These are phyloP conservation scores for Boeremia exigua DNA, from an alignment of 2,329 filamentous ascomycete genomes.

Conservation along the genomic window DNA sequence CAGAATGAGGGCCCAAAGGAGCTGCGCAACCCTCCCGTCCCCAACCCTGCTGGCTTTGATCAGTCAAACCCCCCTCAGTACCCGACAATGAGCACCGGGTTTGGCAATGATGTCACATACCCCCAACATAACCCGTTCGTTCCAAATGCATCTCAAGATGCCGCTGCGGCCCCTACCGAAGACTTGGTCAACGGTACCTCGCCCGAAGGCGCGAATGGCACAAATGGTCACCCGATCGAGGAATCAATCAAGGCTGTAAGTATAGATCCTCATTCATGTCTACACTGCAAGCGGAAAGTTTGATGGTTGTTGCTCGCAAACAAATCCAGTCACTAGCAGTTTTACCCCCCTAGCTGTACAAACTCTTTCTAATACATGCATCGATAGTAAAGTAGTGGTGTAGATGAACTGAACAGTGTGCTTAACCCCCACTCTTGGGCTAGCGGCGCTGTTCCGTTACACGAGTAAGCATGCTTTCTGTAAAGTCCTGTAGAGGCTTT, in stretches of 20 bases:
- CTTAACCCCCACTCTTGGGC: slow-evolving; percentile 46
- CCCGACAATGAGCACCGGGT: slow-evolving; percentile 32
- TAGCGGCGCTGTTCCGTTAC: slow-evolving; percentile 43
- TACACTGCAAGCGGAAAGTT: slow-evolving; percentile 58
- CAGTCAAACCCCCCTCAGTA: slow-evolving; percentile 37
- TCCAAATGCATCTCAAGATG: slow-evolving; percentile 26
- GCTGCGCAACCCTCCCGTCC: slow-evolving; percentile 49
- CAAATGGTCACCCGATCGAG: slow-evolving; percentile 38
- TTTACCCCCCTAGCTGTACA: slow-evolving; percentile 44
- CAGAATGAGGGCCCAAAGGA: slow-evolving; percentile 73
- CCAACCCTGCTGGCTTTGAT: slow-evolving; percentile 47
- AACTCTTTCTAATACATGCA: slow-evolving; percentile 63
- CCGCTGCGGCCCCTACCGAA: slow-evolving; percentile 17
- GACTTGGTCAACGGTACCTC: slow-evolving; percentile 28
- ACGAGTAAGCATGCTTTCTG: slow-evolving; percentile 35
- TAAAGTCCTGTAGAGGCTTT: no score
- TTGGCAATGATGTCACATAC: slow-evolving; percentile 32
- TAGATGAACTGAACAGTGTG: slow-evolving; percentile 54
- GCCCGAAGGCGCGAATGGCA: slow-evolving; percentile 30
- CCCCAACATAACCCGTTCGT: slow-evolving; percentile 39
- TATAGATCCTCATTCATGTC: slow-evolving; percentile 56
- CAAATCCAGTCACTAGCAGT: slow-evolving; percentile 42
- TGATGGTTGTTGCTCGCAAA: slow-evolving; percentile 61
- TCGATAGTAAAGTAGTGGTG: slow-evolving; percentile 59
- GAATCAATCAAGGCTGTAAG: slow-evolving; percentile 41